These are phyloP conservation scores for Protomyces arabidopsidicola DNA, from an alignment of 1,139 yeast species.

Conservation along the genomic window DNA sequence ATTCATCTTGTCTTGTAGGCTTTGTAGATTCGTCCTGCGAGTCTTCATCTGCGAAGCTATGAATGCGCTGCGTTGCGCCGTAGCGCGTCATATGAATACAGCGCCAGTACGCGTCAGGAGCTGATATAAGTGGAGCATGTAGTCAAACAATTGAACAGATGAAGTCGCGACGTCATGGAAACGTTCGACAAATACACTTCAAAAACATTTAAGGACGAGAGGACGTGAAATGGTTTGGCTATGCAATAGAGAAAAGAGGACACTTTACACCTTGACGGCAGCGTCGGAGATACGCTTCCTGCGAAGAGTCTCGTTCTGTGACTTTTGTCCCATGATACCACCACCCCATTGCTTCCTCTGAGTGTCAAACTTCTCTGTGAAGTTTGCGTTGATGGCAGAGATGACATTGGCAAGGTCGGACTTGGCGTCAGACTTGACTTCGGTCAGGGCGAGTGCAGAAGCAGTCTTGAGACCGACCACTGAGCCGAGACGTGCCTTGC, in stretches of 20 bases:
- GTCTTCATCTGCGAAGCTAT: not conserved
- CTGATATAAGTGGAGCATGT: too few species aligned
- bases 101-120: too few species aligned
- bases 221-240: not conserved
- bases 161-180: too few species aligned
- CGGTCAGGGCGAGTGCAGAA: constrained; percentile 94
- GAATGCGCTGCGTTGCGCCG: not conserved
- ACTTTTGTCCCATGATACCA: constrained; percentile 93
- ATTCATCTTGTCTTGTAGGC: not conserved
- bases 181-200: not conserved
- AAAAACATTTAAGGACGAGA: not conserved
- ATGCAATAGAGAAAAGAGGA: not conserved
- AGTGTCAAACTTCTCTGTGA: constrained; percentile 87
- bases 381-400: constrained; percentile 90
- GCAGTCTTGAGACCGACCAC: constrained; percentile 96
- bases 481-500: constrained; percentile 98
- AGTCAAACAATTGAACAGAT: too few species aligned
- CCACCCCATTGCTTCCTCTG: constrained; percentile 99
- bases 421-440: constrained; percentile 89
- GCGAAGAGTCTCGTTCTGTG: constrained; percentile 39
- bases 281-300: constrained; percentile 24
- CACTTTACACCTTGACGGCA: constrained; percentile 22
- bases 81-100: not conserved
- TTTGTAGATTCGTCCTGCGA: not conserved
- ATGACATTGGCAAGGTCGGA: constrained; percentile 87